Percentiles rank a stretch among this genome's conserved stretches.
phyloP scores from a whole-genome alignment of 1,284 basidiomycete genomes.

The Spongiforma sp. region DNA sequence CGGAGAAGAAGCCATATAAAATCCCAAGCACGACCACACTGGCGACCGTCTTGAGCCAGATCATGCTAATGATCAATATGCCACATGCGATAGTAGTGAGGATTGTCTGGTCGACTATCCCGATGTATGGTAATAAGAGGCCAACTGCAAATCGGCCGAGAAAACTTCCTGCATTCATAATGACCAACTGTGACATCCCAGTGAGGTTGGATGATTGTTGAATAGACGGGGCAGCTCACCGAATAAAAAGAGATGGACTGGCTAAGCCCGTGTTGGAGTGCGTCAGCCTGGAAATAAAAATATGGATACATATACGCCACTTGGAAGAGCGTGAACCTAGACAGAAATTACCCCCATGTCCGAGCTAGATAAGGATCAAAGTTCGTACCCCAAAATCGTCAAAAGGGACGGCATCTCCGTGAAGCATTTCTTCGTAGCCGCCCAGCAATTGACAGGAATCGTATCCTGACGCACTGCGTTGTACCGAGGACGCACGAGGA shows the following conservation, averaged over 20 bases:
- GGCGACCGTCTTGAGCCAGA: slow-evolving; percentile 28
- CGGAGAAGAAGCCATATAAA: slow-evolving; percentile 46
- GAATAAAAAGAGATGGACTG: slow-evolving; percentile 39
- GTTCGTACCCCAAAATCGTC: slow-evolving; percentile 24
- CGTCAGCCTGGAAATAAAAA: slow-evolving; percentile 39
- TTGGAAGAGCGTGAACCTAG: slow-evolving; percentile 25
- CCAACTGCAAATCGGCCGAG: slow-evolving; percentile 36
- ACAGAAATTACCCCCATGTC: too few species aligned
- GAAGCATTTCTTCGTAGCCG: slow-evolving; percentile 23
- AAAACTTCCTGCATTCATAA: slow-evolving; percentile 39
- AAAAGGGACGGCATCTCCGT: slow-evolving; percentile 33
- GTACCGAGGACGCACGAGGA: too few species aligned
- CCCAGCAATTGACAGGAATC: slow-evolving; percentile 29
- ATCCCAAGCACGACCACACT: slow-evolving; percentile 37
- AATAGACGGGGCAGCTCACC: slow-evolving; percentile 21
- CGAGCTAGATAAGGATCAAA: not conserved
- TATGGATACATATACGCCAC: slow-evolving; percentile 38
- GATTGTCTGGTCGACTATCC: slow-evolving; percentile 23
- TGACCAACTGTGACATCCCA: slow-evolving; percentile 32
- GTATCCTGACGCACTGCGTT: slow-evolving; percentile 40
- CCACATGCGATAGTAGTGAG: slow-evolving; percentile 31
- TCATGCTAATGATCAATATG: slow-evolving; percentile 35
- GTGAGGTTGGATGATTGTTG: not conserved
- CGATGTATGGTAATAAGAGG: slow-evolving; percentile 27
- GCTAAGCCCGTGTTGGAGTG: slow-evolving; percentile 27